Percentiles rank a stretch among this genome's conserved stretches.
These are phyloP conservation scores for Astrothelium subdiscretum DNA, from an alignment of 495 filamentous ascomycete species.

Conservation along the genomic window DNA sequence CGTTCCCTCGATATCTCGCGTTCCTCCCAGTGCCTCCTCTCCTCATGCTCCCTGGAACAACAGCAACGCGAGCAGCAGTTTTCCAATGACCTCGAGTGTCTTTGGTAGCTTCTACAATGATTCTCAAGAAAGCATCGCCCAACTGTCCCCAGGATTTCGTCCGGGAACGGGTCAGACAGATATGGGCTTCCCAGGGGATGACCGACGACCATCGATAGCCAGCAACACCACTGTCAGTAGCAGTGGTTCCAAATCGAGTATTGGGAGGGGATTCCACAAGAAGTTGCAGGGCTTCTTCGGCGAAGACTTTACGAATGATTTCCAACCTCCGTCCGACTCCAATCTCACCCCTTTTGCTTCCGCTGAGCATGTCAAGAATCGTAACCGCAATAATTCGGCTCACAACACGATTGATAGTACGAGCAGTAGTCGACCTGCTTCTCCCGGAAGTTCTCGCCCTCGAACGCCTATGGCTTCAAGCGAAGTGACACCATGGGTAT, in stretches of 20 bases:
- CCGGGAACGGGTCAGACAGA: slow-evolving; percentile 49
- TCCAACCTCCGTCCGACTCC: slow-evolving; percentile 35
- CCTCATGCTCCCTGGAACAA: slow-evolving; percentile 23
- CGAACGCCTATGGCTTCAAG: slow-evolving; percentile 74
- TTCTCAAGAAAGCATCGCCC: slow-evolving; percentile 53
- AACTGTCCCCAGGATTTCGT: slow-evolving; percentile 56
- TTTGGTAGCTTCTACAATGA: slow-evolving; percentile 49
- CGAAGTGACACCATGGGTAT: slow-evolving; percentile 91
- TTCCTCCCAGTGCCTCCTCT: slow-evolving; percentile 41
- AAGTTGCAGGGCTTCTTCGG: slow-evolving; percentile 77
- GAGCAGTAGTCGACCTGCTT: slow-evolving; percentile 41
- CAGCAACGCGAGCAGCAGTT: slow-evolving; percentile 7
- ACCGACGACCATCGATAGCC: slow-evolving; percentile 76
- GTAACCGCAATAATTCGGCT: slow-evolving; percentile 64
- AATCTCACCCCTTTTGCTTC: slow-evolving; percentile 9
- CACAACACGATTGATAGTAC: slow-evolving; percentile 42
- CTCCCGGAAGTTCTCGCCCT: slow-evolving; percentile 46
- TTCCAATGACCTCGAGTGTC: slow-evolving; percentile 27
- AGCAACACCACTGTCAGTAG: slow-evolving; percentile 86
- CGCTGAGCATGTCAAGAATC: slow-evolving; percentile 40
- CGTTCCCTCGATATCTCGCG: slow-evolving; percentile 39
- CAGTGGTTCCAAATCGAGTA: slow-evolving; percentile 72
- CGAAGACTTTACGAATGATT: slow-evolving; percentile 49
- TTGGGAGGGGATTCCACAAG: slow-evolving; percentile 57
- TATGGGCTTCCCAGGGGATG: slow-evolving; percentile 62